These are phyloP conservation scores for Aureobasidium sp. DNA, from an alignment of 2,329 filamentous ascomycete species.

Conservation along the genomic window DNA sequence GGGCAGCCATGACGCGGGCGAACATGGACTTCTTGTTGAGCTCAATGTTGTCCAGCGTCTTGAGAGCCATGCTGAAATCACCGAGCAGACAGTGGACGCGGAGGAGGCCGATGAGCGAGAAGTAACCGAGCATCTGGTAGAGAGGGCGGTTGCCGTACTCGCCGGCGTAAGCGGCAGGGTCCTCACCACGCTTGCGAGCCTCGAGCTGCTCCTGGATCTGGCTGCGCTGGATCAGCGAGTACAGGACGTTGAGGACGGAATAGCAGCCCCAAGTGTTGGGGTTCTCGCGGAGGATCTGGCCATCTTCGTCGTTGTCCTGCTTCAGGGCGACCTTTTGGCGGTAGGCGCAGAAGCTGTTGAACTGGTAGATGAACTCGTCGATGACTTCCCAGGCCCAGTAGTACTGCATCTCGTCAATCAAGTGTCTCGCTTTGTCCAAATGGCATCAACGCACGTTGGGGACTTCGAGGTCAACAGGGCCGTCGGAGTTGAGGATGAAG, in stretches of 20 bases:
- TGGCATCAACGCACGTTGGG: conserved; percentile 66
- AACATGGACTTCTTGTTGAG: conserved; percentile 99
- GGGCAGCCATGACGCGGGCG: conserved; percentile 96
- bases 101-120: conserved; percentile 95
- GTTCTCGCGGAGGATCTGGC: conserved; percentile 85
- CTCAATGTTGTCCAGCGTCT: conserved; percentile 98
- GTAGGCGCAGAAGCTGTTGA: conserved; percentile 98
- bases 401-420: conserved; percentile 53
- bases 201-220: conserved; percentile 97
- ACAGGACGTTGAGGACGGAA: conserved; percentile 97
- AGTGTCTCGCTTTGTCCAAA: background rate
- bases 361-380: conserved; percentile 99
- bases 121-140: conserved; percentile 98
- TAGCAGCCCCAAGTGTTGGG: conserved; percentile 99
- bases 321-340: conserved; percentile 81
- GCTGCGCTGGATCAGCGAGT: conserved; percentile 96
- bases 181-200: conserved; percentile 90
- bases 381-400: conserved; percentile 99
- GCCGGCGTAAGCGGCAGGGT: conserved; percentile 77
- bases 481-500: conserved; percentile 97
- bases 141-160: conserved; percentile 92
- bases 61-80: conserved; percentile 95
- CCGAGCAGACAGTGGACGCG: conserved; percentile 93
- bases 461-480: conserved; percentile 94
- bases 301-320: conserved; percentile 84